These are phyloP conservation scores for Pythium periplocum DNA, from an alignment of 352 stramenopile species.

Conservation along the genomic window DNA sequence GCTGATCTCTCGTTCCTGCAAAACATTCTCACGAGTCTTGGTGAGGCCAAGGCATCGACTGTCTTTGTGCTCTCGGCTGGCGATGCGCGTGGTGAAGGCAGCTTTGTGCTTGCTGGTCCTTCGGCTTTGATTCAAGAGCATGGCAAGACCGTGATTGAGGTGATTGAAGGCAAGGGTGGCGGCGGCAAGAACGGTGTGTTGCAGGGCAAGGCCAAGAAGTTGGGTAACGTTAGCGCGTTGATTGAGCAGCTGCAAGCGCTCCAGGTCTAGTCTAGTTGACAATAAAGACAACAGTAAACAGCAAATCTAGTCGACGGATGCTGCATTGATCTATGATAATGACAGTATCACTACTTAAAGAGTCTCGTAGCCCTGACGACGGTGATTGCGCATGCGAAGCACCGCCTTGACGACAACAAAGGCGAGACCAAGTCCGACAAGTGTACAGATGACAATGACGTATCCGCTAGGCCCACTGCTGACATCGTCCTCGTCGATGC, in stretches of 20 bases:
- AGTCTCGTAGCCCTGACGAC: constrained; percentile 37
- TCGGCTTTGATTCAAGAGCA: constrained; percentile 45
- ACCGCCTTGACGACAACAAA: constrained; percentile 56
- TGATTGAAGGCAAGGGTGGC: constrained; percentile 73
- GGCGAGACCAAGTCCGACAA: constrained; percentile 35
- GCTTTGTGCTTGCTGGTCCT: constrained; percentile 64
- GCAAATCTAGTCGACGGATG: too few relatives aligned
- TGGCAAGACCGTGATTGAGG: constrained; percentile 41
- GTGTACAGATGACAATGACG: constrained; percentile 38
- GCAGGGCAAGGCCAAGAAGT: constrained; percentile 68
- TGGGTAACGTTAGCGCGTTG: constrained; percentile 43
- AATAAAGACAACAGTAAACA: too few relatives aligned
- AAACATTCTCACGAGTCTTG: constrained; percentile 38
- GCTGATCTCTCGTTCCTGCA: constrained; percentile 71
- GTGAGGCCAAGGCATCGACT: constrained; percentile 29
- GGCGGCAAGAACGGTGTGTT: constrained; percentile 70
- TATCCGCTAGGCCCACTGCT: constrained; percentile 14
- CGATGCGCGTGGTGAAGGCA: constrained; percentile 41
- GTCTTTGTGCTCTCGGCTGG: constrained; percentile 49
- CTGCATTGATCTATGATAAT: too few relatives aligned
- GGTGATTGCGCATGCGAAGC: constrained; percentile 30
- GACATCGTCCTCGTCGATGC: constrained; percentile 11
- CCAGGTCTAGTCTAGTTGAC: constrained; percentile 7
- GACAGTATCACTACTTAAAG: too few relatives aligned
- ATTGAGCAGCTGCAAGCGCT: constrained; percentile 40